Percentiles rank a stretch among this genome's conserved stretches.
Conservation (phyloP, 805 yeast species). For the Yarrowia sp. region DNA sequence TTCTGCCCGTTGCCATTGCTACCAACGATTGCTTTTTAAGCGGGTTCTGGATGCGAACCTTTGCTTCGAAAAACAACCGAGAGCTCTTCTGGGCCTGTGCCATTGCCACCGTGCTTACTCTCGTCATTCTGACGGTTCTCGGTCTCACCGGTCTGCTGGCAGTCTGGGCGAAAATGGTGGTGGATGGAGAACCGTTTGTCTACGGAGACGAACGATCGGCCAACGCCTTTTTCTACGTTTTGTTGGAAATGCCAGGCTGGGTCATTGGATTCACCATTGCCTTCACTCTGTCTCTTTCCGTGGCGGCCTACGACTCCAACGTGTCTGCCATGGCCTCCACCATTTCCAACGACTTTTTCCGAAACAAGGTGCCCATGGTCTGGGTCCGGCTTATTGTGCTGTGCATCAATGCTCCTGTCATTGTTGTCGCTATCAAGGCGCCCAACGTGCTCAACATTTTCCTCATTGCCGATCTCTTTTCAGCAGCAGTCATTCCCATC, state of each 20-base stretch:
- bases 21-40: conserved; percentile 88
- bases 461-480: conserved; percentile 84
- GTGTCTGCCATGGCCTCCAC: conserved; percentile 88
- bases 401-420: conserved; percentile 74
- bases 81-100: conserved; percentile 74
- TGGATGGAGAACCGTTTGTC: conserved; percentile 45
- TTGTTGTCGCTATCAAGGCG: conserved; percentile 80
- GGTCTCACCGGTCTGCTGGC: conserved; percentile 86
- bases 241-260: conserved; percentile 78
- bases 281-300: conserved; percentile 67
- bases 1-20: conserved; percentile 77
- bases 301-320: conserved; percentile 85
- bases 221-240: conserved; percentile 69
- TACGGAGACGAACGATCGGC: conserved; percentile 20
- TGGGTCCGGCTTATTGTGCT: conserved; percentile 70
- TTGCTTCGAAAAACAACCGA: conserved; percentile 74
- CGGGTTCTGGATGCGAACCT: conserved; percentile 92
- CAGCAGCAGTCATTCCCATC: conserved; percentile 82
- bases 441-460: conserved; percentile 81
- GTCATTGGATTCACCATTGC: conserved; percentile 77
- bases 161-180: conserved; percentile 77
- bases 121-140: conserved; percentile 58
- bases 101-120: conserved; percentile 52
- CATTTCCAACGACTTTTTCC: conserved; percentile 82
- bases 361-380: conserved; percentile 67